Base-by-base conservation (phyloP, 169 alveolate genomes). In the Perkinsus olseni region DNA sequence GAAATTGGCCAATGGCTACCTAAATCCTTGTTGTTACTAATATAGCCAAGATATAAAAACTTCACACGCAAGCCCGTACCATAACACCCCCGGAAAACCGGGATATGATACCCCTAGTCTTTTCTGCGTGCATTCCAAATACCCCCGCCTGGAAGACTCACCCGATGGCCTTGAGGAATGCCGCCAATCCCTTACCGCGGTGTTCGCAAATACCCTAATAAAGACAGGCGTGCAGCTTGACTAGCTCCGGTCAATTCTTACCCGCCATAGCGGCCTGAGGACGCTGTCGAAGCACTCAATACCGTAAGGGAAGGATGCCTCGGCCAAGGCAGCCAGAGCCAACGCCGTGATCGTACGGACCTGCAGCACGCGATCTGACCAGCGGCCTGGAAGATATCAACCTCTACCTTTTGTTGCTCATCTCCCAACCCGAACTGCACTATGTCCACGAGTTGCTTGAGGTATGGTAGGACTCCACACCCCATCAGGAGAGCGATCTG, bases 271-370 rank as follows among this genome's bases (percentile, higher is more conserved):
- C 37, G 99, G 99, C 91, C 98, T 97, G 74, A 99, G 96, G 51
- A 99, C 99, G 74, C 98, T 94, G 50, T 99, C 99, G 95, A 99
- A 99, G 92, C 99, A 99, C 95, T 99, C 99, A 36, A 99, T 99
- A 91, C 99, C 99, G 95, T 99, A 99, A 17, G 99, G 99, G 92
- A 99, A 98, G 17, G 99, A 97, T 0, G 99, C 99, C 95, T 99
- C 99, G 0, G 99, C 99, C 93, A 99, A 95, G 11, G 99, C 99
- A 0, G 99, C 99, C 91, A 99, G 94, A 4, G 99, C 99, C 92
- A 99, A 95, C 13, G 99, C 99, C 0, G 99, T 99, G 94, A 99
- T 98, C 31, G 99, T 99, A 94, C 99, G 97, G 28, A 99, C 99
- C 95, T 98, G 97, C 91, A 91, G 91, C 82, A 39, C 93, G 45